phyloP scores from a whole-genome alignment of 495 filamentous ascomycete species.

The Aspergillus affinis region DNA sequence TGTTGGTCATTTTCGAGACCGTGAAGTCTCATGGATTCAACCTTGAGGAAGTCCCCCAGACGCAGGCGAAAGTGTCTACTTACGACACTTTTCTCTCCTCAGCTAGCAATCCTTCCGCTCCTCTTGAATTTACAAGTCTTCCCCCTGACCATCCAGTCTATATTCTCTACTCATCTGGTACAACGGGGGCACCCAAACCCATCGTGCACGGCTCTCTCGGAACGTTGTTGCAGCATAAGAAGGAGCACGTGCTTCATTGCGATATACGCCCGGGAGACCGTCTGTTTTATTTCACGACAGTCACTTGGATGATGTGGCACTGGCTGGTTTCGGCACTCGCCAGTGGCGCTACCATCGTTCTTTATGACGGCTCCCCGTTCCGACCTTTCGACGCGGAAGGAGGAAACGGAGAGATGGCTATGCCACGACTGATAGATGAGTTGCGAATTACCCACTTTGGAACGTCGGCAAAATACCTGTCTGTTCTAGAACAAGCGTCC shows the following conservation, averaged over 20 bases:
- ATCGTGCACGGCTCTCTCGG: slow-evolving; percentile 89
- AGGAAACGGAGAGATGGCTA: slow-evolving; percentile 62
- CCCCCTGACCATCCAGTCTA: slow-evolving; percentile 83
- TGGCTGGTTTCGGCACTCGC: slow-evolving; percentile 85
- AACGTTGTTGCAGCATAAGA: slow-evolving; percentile 90
- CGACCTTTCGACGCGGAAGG: slow-evolving; percentile 53
- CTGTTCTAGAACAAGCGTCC: slow-evolving; percentile 78
- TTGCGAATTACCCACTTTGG: slow-evolving; percentile 84
- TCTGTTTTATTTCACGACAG: slow-evolving; percentile 86
- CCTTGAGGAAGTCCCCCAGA: slow-evolving; percentile 44
- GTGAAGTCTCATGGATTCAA: slow-evolving; percentile 49
- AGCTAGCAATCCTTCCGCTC: slow-evolving; percentile 40
- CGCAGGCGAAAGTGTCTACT: slow-evolving; percentile 49
- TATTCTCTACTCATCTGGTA: slow-evolving; percentile 84
- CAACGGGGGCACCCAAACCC: slow-evolving; percentile 87
- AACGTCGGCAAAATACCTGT: slow-evolving; percentile 90
- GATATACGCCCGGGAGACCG: slow-evolving; percentile 64
- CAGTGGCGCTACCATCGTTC: slow-evolving; percentile 73
- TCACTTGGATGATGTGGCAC: slow-evolving; percentile 98
- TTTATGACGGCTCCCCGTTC: slow-evolving; percentile 92
- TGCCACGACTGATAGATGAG: slow-evolving; percentile 68
- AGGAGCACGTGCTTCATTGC: slow-evolving; percentile 84
- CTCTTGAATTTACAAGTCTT: slow-evolving; percentile 69
- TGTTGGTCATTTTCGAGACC: slow-evolving; percentile 69
- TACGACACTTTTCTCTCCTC: slow-evolving; percentile 52